Percentiles rank a stretch among this genome's conserved stretches.
Evolutionary conservation across 2,329 filamentous ascomycete genomes (phyloP).

Genomic region (Periconia macrospinosa): DNA sequence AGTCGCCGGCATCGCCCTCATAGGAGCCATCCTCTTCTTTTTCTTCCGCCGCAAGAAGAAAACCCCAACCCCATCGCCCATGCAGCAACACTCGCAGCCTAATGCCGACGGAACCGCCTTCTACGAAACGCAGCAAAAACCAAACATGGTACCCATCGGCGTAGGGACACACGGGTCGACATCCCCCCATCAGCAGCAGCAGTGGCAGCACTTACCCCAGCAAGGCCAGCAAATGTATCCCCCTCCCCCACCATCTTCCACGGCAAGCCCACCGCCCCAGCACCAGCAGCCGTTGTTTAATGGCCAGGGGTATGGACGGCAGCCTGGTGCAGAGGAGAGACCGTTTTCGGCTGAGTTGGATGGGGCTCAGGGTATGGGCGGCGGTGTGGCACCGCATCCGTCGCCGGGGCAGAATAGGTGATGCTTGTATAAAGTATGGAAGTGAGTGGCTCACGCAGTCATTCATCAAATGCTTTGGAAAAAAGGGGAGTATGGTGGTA

Average conservation of each 20-base stretch:
- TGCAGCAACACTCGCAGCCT: no score
- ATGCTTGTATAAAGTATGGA: background rate
- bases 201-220: conserved; percentile 14
- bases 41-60: conserved; percentile 23
- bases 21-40: conserved; percentile 18
- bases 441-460: no score
- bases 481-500: no score
- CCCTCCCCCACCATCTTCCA: conserved; percentile 4
- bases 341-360: conserved; percentile 27
- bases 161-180: conserved; percentile 16
- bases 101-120: conserved; percentile 2
- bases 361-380: background rate
- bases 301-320: conserved; percentile 2
- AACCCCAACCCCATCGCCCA: conserved; percentile 5
- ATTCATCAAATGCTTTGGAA: background rate
- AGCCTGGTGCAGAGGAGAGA: conserved; percentile 4
- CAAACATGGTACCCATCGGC: conserved; percentile 16
- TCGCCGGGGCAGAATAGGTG: background rate
- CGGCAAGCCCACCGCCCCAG: conserved; percentile 14
- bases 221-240: conserved; percentile 15
- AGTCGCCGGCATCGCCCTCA: conserved; percentile 22
- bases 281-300: conserved; percentile 11
- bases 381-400: background rate
- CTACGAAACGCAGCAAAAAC: conserved; percentile 15
- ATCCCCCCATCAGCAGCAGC: conserved; percentile 1